phyloP scores from a whole-genome alignment of 176 grass and related monocot species.

The bread wheat (Triticum aestivum) region IWGSC_CS_RefSeq_v2.1 NC_057797.1:173870210-173870709 shows the following conservation, averaged over 20 bases:
- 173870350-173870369: background rate
- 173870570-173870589: slow-evolving; percentile 23
- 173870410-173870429: background rate
- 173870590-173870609: slow-evolving; percentile 42
- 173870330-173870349: background rate
- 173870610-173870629: slow-evolving; percentile 58
- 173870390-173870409: slow-evolving; percentile 5
- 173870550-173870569: background rate
- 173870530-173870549: background rate
- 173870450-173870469: background rate
- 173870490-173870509: background rate
- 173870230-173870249: background rate
- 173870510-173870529: slow-evolving; percentile 23
- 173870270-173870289: background rate
- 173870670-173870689: slow-evolving; percentile 30
- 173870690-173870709: slow-evolving; percentile 24
- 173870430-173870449: background rate
- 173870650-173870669: slow-evolving; percentile 55
- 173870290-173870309: background rate
- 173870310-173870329: background rate
- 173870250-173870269: background rate
- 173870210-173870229: background rate
- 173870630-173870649: slow-evolving; percentile 59
- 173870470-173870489: background rate
- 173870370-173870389: background rate